A percentile compares a stretch with the other conserved stretches of the same genome.
Conservation (phyloP, 257 asterid genomes). For the Scutellaria galericulata region DNA sequence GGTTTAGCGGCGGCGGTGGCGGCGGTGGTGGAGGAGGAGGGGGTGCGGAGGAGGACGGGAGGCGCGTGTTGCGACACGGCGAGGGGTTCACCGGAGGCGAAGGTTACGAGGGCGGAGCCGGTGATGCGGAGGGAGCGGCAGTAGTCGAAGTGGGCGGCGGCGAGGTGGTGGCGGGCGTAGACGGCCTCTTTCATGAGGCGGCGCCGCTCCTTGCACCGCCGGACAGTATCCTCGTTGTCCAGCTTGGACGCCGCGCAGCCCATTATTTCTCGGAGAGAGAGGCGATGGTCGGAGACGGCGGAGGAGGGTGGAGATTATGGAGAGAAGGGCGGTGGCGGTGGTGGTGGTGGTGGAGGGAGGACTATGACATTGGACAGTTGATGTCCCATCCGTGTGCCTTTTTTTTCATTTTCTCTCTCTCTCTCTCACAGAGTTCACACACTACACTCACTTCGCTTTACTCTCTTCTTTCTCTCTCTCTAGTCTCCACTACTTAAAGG, state of each 20-base stretch:
- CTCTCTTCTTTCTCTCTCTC: constrained; percentile 23
- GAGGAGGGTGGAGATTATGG: constrained; percentile 40
- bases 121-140: constrained; percentile 85
- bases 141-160: constrained; percentile 96
- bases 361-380: constrained; percentile 33
- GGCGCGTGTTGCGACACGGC: constrained; percentile 84
- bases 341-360: constrained; percentile 34
- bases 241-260: constrained; percentile 97
- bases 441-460: constrained; percentile 30
- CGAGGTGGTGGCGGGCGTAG: constrained; percentile 88
- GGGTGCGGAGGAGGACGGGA: constrained; percentile 75
- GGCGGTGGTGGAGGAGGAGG: constrained; percentile 51
- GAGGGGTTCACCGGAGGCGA: constrained; percentile 91
- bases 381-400: constrained; percentile 43
- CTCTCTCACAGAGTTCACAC: constrained; percentile 30
- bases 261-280: constrained; percentile 41
- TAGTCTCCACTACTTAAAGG: constrained; percentile 38
- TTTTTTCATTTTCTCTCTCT: not conserved
- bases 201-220: constrained; percentile 99
- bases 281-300: not conserved
- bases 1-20: constrained; percentile 25
- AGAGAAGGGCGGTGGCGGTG: not conserved
- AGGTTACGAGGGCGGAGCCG: constrained; percentile 81
- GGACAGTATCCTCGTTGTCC: constrained; percentile 94
- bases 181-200: constrained; percentile 90